Evolutionary conservation across 1,284 basidiomycete genomes (phyloP).

Genomic region (Ganoderma resinaceum): DNA sequence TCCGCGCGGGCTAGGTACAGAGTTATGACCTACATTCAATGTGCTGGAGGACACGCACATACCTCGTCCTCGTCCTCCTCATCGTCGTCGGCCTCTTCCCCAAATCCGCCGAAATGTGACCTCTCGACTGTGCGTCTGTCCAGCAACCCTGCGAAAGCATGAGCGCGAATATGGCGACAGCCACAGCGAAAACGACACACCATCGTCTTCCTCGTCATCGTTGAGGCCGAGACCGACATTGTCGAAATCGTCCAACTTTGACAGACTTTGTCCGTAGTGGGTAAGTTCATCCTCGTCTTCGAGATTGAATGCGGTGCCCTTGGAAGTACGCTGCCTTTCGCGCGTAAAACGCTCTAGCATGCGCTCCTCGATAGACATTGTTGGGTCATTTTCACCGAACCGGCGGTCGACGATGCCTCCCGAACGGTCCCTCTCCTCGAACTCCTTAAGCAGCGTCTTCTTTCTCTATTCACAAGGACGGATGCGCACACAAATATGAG

Average conservation of each 20-base stretch:
- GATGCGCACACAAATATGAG: background rate
- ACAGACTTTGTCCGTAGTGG: constrained; percentile 91
- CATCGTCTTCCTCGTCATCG: constrained; percentile 69
- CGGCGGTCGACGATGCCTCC: constrained; percentile 94
- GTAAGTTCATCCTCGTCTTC: constrained; percentile 92
- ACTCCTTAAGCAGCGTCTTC: constrained; percentile 90
- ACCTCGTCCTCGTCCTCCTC: constrained; percentile 59
- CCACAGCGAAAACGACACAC: constrained; percentile 28
- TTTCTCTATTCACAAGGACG: constrained; percentile 63
- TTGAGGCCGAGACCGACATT: constrained; percentile 77
- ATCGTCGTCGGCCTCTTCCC: constrained; percentile 66
- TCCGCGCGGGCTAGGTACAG: constrained; percentile 69
- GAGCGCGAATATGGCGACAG: background rate
- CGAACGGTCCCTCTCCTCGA: constrained; percentile 77
- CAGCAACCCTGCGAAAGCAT: constrained; percentile 63
- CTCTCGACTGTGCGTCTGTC: constrained; percentile 68
- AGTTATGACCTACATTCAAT: background rate
- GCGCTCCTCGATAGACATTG: constrained; percentile 92
- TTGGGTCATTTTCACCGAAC: constrained; percentile 95
- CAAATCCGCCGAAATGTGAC: constrained; percentile 89
- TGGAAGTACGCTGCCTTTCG: constrained; percentile 84
- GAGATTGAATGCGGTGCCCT: constrained; percentile 88
- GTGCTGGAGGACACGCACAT: constrained; percentile 22
- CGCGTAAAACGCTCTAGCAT: constrained; percentile 97
- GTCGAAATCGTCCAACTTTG: constrained; percentile 88